Evolutionary conservation across 1,284 basidiomycete species (phyloP).

Genomic region (Ustilago curta): DNA sequence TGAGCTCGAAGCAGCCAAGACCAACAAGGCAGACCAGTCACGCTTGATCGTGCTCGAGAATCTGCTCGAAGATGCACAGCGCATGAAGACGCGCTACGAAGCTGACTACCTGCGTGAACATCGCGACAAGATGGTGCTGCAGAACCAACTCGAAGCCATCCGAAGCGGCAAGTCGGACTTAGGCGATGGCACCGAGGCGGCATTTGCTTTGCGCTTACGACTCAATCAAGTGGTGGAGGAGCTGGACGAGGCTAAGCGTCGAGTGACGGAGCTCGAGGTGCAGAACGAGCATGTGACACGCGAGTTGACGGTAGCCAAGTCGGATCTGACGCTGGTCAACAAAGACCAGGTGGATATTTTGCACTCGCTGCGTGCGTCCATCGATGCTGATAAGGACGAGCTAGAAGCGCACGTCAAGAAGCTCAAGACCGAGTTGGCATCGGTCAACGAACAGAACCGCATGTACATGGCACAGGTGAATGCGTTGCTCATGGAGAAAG

Average conservation of each 20-base stretch:
- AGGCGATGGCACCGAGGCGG: constrained; percentile 86
- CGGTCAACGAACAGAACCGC: constrained; percentile 83
- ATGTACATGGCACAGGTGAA: constrained; percentile 82
- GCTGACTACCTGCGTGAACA: constrained; percentile 86
- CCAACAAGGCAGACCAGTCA: constrained; percentile 80
- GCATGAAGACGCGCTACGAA: constrained; percentile 90
- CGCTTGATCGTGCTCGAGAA: constrained; percentile 86
- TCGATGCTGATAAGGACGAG: constrained; percentile 84
- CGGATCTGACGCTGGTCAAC: constrained; percentile 74
- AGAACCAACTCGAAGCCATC: constrained; percentile 87
- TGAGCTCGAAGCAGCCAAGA: constrained; percentile 80
- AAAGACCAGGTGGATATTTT: constrained; percentile 75
- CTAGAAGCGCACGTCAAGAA: constrained; percentile 78
- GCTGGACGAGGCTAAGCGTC: constrained; percentile 79
- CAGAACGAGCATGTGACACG: constrained; percentile 77
- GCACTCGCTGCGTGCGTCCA: constrained; percentile 83
- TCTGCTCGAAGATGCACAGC: constrained; percentile 87
- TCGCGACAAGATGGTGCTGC: constrained; percentile 82
- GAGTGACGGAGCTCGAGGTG: constrained; percentile 79
- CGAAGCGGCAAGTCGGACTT: constrained; percentile 80
- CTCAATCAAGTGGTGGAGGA: constrained; percentile 88
- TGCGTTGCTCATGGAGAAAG: constrained; percentile 85
- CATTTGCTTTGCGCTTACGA: constrained; percentile 85
- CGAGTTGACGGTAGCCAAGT: constrained; percentile 84
- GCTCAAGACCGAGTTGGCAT: constrained; percentile 78